Percentiles rank a stretch among this genome's conserved stretches.
phyloP scores from a whole-genome alignment of 1,284 basidiomycete genomes.

The Malassezia dermatis region DNA sequence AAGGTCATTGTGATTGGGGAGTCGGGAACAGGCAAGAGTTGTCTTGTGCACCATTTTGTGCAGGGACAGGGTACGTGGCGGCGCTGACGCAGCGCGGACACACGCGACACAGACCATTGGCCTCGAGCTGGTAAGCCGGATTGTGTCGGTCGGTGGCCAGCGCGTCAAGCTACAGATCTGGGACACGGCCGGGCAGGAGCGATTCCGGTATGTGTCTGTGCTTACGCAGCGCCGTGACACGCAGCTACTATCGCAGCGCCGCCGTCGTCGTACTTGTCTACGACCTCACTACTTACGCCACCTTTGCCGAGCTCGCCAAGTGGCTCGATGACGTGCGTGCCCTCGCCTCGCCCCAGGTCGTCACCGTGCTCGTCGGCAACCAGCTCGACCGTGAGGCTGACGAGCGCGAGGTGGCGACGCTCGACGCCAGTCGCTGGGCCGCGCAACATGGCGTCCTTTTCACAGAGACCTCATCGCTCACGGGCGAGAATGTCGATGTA shows the following conservation, averaged over 20 bases:
- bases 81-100: constrained; percentile 64
- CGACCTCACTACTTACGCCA: constrained; percentile 58
- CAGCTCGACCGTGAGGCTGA: constrained; percentile 80
- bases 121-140: constrained; percentile 83
- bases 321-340: constrained; percentile 89
- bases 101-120: constrained; percentile 96
- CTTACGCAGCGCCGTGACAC: constrained; percentile 65
- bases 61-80: constrained; percentile 74
- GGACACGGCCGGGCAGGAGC: constrained; percentile 40
- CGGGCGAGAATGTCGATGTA: constrained; percentile 83
- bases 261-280: constrained; percentile 68
- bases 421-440: constrained; percentile 87
- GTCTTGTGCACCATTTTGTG: constrained; percentile 86
- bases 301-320: constrained; percentile 67
- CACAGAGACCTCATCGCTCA: constrained; percentile 80
- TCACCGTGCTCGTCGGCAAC: constrained; percentile 85
- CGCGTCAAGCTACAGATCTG: constrained; percentile 67
- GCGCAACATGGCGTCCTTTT: constrained; percentile 70
- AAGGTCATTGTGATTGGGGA: constrained; percentile 96
- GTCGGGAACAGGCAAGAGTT: constrained; percentile 91
- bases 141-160: constrained; percentile 78
- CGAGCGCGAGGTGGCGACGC: constrained; percentile 82
- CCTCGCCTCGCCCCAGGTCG: constrained; percentile 71
- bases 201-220: constrained; percentile 41
- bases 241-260: constrained; percentile 91